Conservation (phyloP, 169 alveolate genomes). For the Eimeria brunetti region DNA sequence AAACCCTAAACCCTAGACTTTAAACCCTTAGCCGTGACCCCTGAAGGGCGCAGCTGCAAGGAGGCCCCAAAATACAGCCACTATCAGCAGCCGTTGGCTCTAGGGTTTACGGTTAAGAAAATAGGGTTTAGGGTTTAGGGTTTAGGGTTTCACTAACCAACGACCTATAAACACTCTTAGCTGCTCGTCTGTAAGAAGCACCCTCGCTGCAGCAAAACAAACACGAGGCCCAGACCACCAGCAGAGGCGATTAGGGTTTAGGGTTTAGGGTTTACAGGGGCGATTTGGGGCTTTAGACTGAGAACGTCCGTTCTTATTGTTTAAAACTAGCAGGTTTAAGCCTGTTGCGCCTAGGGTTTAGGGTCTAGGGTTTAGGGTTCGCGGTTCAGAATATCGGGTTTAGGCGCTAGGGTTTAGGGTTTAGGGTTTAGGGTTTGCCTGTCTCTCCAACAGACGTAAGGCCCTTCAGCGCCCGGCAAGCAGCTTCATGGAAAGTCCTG, state of each 20-base stretch:
- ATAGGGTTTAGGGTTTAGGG: slow-evolving; percentile 20
- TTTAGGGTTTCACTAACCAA: slow-evolving; percentile 24
- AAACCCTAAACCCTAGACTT: not conserved
- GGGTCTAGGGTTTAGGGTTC: not conserved
- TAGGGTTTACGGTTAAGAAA: not conserved
- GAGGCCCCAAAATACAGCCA: too few species aligned
- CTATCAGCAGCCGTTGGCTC: not conserved
- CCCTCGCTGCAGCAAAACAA: not conserved
- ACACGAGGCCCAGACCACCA: not conserved
- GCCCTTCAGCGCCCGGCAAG: not conserved
- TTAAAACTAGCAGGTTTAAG: not conserved
- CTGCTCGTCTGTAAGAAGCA: slow-evolving; percentile 23
- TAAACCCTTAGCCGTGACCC: not conserved
- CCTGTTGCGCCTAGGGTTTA: not conserved
- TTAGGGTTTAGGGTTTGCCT: slow-evolving; percentile 26
- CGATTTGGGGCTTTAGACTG: too few species aligned
- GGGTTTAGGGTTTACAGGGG: not conserved
- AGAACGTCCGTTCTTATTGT: not conserved
- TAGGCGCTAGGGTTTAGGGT: slow-evolving; percentile 19
- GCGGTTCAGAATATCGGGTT: too few species aligned
- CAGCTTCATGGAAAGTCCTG: slow-evolving; percentile 37
- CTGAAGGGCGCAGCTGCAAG: not conserved
- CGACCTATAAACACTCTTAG: not conserved
- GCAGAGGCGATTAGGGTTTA: not conserved
- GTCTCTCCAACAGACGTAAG: not conserved